Percentiles rank a stretch among this genome's conserved stretches.
phyloP scores from a whole-genome alignment of 805 yeast genomes.

The Barnettozyma pratensis region DNA sequence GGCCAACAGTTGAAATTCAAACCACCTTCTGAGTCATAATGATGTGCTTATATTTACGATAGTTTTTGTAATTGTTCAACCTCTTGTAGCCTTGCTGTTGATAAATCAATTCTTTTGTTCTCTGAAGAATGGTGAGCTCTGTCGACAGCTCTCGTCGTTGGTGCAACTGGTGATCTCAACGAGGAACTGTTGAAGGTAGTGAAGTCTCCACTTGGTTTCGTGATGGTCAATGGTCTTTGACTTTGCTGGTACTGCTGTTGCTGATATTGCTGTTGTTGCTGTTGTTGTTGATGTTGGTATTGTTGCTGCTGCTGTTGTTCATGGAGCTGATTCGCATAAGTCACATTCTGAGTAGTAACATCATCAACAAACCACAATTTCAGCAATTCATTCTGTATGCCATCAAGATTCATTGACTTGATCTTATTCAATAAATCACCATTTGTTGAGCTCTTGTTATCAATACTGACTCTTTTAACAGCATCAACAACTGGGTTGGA shows the following conservation, averaged over 20 bases:
- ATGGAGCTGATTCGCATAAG: background rate
- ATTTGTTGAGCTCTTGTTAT: background rate
- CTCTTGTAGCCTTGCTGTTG: slow-evolving; percentile 19
- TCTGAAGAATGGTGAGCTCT: slow-evolving; percentile 24
- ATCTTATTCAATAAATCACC: slow-evolving; percentile 1
- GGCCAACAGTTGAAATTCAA: slow-evolving; percentile 37
- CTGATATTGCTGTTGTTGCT: slow-evolving; percentile 11
- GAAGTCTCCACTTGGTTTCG: background rate
- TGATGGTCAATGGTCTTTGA: slow-evolving; percentile 6
- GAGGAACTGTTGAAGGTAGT: background rate
- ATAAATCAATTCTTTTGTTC: slow-evolving; percentile 23
- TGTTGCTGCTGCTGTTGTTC: slow-evolving; percentile 10
- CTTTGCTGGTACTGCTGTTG: slow-evolving; percentile 14
- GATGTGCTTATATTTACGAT: background rate
- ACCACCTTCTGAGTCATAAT: slow-evolving; percentile 20
- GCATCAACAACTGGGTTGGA: slow-evolving; percentile 67
- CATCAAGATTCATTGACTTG: slow-evolving; percentile 11
- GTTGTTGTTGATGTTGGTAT: slow-evolving; percentile 10
- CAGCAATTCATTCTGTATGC: slow-evolving; percentile 17
- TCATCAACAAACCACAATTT: slow-evolving; percentile 23
- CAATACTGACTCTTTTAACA: slow-evolving; percentile 41
- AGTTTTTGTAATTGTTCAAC: slow-evolving; percentile 21
- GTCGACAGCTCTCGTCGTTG: slow-evolving; percentile 38
- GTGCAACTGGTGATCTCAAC: slow-evolving; percentile 22
- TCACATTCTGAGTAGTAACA: slow-evolving; percentile 3